Conservation (phyloP, 208 protist species). For the Trypanosoma lewisi region DNA sequence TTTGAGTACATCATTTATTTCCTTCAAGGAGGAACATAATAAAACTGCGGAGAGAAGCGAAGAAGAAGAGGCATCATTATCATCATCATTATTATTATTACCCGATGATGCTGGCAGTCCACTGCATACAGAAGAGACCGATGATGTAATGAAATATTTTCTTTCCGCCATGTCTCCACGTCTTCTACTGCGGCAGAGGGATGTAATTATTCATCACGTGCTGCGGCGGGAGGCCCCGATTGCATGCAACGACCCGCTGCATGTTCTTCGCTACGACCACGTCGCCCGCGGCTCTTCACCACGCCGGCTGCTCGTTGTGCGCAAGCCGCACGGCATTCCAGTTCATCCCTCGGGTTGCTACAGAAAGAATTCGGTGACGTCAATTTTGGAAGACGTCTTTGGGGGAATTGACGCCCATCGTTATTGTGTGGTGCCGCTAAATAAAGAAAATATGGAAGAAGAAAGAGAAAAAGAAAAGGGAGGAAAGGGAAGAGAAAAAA, state of each 20-base stretch:
- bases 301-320: constrained; percentile 50
- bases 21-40: too few relatives aligned
- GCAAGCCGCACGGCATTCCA: constrained; percentile 71
- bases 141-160: constrained; percentile 6
- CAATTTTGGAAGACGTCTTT: constrained; percentile 85
- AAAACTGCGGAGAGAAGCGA: too few relatives aligned
- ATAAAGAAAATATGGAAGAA: background rate
- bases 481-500: too few relatives aligned
- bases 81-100: too few relatives aligned
- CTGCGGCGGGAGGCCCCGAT: constrained; percentile 94
- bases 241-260: constrained; percentile 47
- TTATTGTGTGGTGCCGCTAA: constrained; percentile 25
- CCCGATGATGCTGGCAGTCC: too few relatives aligned
- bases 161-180: constrained; percentile 19
- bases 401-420: constrained; percentile 54
- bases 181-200: constrained; percentile 65
- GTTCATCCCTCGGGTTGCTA: constrained; percentile 91
- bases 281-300: background rate
- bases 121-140: too few relatives aligned
- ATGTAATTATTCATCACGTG: constrained; percentile 83
- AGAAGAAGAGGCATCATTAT: too few relatives aligned
- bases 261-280: constrained; percentile 52
- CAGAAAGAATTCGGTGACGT: constrained; percentile 91
- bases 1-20: background rate
- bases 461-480: too few relatives aligned